Evolutionary conservation across 306 rosid genomes (phyloP), one percentile per base, ranked within the genome.

Genomic region (Castanea mollissima): DNA sequence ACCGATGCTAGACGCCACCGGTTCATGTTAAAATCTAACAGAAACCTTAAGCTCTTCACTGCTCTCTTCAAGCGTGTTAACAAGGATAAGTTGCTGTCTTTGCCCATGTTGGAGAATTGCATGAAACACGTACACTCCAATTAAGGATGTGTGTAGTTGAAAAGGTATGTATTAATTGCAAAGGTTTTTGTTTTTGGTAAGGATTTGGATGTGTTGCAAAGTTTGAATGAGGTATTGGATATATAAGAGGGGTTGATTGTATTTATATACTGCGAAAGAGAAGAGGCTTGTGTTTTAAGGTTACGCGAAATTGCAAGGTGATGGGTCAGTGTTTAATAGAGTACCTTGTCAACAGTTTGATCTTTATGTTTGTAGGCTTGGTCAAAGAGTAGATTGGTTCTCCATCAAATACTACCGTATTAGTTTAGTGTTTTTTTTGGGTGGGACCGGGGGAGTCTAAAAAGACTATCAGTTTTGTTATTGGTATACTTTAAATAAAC

Each of bases 11-110:
- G 70, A 4, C 84, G 84, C 96, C 93, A 89, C 7, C 84, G 76
- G 35, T 82, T 82, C 19, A 89, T 2, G 41, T 82, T 78, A 77
- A 89, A 85, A 81, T 85, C 85, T 4, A 94, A 68, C 14, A 94
- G 70, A 13, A 89, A 55, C 56, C 78, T 92, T 6, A 92, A 74
- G 78, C 85, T 94, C 75, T 82, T 67, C 79, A 94, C 93, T 69
- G 87, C 96, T 55, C 54, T 76, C 83, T 76, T 88, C 6, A 94
- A 81, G 62, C 92, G 89, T 77, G 78, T 79, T 5, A 92, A 13
- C 18, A 89, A 25, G 77, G 89, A 74, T 35, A n/a, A 77, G 25
- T 57, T 75, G 80, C 21, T 59, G 21, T 31, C 34, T 31, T 12
- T 46, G 58, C 8, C 78, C 92, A 87, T 88, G 54, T 68, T 32